A percentile compares a stretch with the other conserved stretches of the same genome.
phyloP scores from a whole-genome alignment of 805 yeast species.

The Metschnikowia sp. region DNA sequence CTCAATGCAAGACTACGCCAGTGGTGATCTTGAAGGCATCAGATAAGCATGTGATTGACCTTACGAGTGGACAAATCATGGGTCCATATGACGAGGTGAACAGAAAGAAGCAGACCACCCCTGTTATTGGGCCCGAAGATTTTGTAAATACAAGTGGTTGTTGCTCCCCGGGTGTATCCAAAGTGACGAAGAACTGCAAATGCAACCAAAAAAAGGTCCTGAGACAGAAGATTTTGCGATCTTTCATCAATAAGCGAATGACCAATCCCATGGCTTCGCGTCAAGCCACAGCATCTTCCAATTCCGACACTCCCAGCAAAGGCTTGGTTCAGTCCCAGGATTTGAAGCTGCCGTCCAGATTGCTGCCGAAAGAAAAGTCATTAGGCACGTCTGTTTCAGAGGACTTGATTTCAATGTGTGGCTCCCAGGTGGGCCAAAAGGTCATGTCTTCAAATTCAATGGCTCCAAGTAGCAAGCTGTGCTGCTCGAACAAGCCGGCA shows the following conservation, averaged over 20 bases:
- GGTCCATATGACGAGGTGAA: slow-evolving; percentile 32
- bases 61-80: slow-evolving; percentile 34
- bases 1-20: slow-evolving; percentile 19
- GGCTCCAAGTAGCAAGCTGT: too few relatives aligned
- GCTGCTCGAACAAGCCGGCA: too few relatives aligned
- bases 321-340: too few relatives aligned
- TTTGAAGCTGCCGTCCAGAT: too few relatives aligned
- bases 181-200: slow-evolving; percentile 25
- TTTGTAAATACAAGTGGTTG: slow-evolving; percentile 35
- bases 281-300: neutral
- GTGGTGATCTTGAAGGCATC: slow-evolving; percentile 36
- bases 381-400: too few relatives aligned
- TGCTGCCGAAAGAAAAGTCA: too few relatives aligned
- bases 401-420: too few relatives aligned
- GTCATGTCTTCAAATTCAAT: neutral
- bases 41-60: slow-evolving; percentile 38
- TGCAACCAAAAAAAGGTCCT: slow-evolving; percentile 30
- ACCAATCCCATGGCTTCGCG: neutral
- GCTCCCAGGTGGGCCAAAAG: neutral
- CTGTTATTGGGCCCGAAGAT: slow-evolving; percentile 21
- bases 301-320: neutral
- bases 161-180: slow-evolving; percentile 24
- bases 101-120: neutral
- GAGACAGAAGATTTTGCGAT: slow-evolving; percentile 33
- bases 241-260: slow-evolving; percentile 26